Evolutionary conservation across 140 eudicot species (phyloP), one percentile per base, ranked within the genome.

Genomic region (Bidens hawaiensis): DNA sequence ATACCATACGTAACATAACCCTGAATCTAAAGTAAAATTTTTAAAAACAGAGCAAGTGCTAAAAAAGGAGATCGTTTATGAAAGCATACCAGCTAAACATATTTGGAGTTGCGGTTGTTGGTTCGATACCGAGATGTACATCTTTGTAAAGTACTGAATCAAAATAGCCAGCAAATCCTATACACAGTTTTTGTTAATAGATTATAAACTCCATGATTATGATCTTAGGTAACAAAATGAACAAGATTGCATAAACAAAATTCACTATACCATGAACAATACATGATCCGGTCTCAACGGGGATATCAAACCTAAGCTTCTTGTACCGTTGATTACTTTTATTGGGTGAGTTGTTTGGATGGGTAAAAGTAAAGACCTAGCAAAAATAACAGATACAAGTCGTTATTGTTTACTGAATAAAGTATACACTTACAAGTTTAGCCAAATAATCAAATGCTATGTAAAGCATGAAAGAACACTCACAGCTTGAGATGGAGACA

Each of bases 101-200:
- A 72, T 85, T 94, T 12, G 97, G 99, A 10, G 99, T 94, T 49
- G 97, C 95, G 16, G 89, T 94, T 51, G 87, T 25, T 49, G 99
- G 99, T 73, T 94, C 99, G 25, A 88, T 94, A 27, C 99, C 99
- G 48, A 94, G 86, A 78, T 94, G 99, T 21, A 94, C 90, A 59
- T 94, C 99, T 75, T 94, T 88, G 78, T 94, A 94, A 50, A 94
- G 99, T 33, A 67, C 62, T 17, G 97, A 82, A 77, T 94, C 99
- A 72, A 94, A 94, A 79, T 94, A 94, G 69, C 97, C 99, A 64
- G 94, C 99, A 75, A 94, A 94, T 19, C 99, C 99, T 94, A 70
- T 60, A 40, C 55, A 69, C 16, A 41, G 65, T 64, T n/a, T n/a
- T n/a, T 16, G 36, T 33, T 47, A 27, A 47, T 47, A 24, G 2